Conservation (phyloP, 805 yeast genomes). For the Pichia scutulata region DNA sequence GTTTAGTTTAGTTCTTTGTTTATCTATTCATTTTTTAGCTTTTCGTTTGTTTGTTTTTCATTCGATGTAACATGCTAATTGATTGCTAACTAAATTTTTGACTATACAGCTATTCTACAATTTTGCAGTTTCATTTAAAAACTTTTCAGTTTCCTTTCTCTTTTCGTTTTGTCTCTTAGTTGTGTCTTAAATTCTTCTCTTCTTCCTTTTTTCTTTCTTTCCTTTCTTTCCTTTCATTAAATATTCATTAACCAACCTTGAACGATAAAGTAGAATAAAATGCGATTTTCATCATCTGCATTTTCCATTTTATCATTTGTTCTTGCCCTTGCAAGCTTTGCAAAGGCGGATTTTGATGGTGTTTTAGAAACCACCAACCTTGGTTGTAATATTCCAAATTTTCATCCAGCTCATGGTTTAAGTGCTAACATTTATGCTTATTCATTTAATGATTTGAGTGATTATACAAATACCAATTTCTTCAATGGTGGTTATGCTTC, state of each 20-base stretch:
- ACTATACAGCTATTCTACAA: no score
- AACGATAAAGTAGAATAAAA: not conserved
- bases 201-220: not conserved
- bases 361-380: not conserved
- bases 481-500: slow-evolving; percentile 4
- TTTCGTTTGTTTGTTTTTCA: no score
- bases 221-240: not conserved
- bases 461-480: slow-evolving; percentile 7
- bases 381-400: slow-evolving; percentile 5
- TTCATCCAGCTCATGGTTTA: slow-evolving; percentile 6
- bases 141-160: not conserved
- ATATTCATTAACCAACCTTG: not conserved
- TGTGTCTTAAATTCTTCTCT: not conserved
- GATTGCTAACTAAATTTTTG: no score
- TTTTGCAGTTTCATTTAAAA: no score
- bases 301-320: not conserved
- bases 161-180: not conserved
- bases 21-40: no score
- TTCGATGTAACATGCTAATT: no score
- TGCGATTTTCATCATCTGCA: not conserved
- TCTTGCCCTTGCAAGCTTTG: not conserved
- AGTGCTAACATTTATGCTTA: slow-evolving; percentile 7
- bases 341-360: slow-evolving; percentile 2
- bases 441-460: not conserved
- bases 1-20: no score